Base-by-base conservation (phyloP, 345 rosid genomes). In the Salix udensis region DNA sequence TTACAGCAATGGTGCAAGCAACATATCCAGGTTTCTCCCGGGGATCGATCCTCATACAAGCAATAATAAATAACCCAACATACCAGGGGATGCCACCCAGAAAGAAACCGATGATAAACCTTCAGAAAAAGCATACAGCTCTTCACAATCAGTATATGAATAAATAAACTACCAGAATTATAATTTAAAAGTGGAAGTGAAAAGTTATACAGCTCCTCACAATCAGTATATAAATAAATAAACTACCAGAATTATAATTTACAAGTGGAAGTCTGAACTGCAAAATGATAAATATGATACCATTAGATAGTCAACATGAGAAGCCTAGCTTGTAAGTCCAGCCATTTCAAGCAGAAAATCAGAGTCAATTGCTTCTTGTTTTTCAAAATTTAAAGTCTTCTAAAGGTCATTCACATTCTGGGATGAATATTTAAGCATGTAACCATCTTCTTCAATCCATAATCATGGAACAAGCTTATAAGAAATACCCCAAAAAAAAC, bases 11-110 rank as follows among this genome's bases (percentile, higher is more conserved):
- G 26, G 92, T 86, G 84, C 97, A 94, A 67, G 97, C 97, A 79
- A 94, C 77, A 79, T 90, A 93, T 87, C 97, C 97, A 37, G 98
- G 94, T 77, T 95, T 95, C 87, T 95, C 97, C 70, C 96, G 82
- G 80, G 82, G 74, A 83, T 95, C 97, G 31, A 93, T 78, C 79
- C 94, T 87, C 66, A 87, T 85, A 79, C 92, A 91, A 50, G 89
- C 61, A 68, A 94, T 80, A 77, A 93, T 7, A 67, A 88, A 65
- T 76, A 90, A 37, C 50, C 98, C 98, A 42, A 89, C 0, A 76
- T 95, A 93, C 98, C 97, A 93, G 13, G 98, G 98, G 86, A 95
- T 85, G 75, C 87, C 85, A 60, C 88, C 97, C 79, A 90, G 85
- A 88, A 95, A 88, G 88, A 95, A 95, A 36, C 98, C 97, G 70